These are phyloP conservation scores for Debaryomycetaceae sp. DNA, from an alignment of 1,139 yeast genomes.

Conservation along the genomic window DNA sequence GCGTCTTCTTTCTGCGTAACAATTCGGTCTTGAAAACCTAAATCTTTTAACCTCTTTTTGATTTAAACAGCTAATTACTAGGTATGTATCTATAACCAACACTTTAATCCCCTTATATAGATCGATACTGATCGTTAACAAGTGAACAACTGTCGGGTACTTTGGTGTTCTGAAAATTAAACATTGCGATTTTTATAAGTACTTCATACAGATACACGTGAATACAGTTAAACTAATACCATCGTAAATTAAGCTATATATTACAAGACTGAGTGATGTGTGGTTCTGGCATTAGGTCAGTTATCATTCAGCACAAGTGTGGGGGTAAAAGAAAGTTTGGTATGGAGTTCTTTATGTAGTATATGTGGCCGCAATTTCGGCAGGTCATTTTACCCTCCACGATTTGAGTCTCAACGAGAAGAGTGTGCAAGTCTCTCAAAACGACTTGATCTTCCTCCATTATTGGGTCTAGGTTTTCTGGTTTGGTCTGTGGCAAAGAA, in stretches of 20 bases:
- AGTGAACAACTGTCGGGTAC: not conserved
- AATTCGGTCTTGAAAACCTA: too few relatives aligned
- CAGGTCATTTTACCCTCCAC: slow-evolving; percentile 88
- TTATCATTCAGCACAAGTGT: slow-evolving; percentile 45
- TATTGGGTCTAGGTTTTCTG: slow-evolving; percentile 53
- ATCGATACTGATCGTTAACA: not conserved
- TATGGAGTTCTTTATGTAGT: slow-evolving; percentile 86
- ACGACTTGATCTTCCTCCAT: slow-evolving; percentile 60
- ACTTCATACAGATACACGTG: not conserved
- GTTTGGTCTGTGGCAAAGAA: slow-evolving; percentile 60
- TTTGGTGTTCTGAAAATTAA: not conserved
- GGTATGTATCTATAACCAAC: not conserved
- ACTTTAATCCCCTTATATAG: not conserved
- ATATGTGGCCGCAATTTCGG: slow-evolving; percentile 79
- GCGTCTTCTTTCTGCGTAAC: too few relatives aligned
- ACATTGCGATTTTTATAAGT: not conserved
- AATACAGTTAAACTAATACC: not conserved
- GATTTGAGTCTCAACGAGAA: slow-evolving; percentile 82
- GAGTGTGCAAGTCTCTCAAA: slow-evolving; percentile 69
- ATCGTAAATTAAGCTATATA: not conserved
- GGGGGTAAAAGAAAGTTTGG: slow-evolving; percentile 96
- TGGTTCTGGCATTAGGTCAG: not conserved
- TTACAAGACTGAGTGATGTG: not conserved
- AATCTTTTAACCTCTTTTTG: too few relatives aligned
- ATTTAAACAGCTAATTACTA: too few relatives aligned